Evolutionary conservation across 345 rosid species (phyloP).

Genomic region (Eucalyptus guilfoylei): DNA sequence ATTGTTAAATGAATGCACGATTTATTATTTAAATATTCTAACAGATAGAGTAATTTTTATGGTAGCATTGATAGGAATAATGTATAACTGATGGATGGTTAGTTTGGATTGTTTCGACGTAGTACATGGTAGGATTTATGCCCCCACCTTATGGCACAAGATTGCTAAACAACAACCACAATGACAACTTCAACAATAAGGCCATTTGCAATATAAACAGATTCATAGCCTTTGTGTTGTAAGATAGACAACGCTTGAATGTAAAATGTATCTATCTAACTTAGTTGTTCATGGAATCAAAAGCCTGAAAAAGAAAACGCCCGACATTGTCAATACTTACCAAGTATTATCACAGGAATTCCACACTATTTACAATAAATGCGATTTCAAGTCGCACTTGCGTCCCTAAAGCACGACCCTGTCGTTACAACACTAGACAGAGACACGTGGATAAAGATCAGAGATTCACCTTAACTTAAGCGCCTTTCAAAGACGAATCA

Average conservation of each 20-base stretch:
- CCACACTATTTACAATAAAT: not conserved
- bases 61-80: fast-evolving
- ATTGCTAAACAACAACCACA: too few species aligned
- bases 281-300: not conserved
- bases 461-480: not conserved
- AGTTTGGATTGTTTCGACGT: not conserved
- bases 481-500: not conserved
- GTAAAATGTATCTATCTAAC: not conserved
- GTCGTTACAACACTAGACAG: fast-evolving
- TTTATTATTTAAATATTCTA: too few species aligned
- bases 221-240: not conserved
- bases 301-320: not conserved
- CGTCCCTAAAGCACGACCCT: not conserved
- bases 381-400: fast-evolving
- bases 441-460: not conserved
- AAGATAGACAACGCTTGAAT: not conserved
- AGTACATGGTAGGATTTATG: not conserved
- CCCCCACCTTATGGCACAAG: not conserved
- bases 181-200: not conserved
- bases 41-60: fast-evolving
- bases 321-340: not conserved
- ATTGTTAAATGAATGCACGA: fast-evolving
- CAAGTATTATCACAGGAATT: fast-evolving
- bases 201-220: not conserved
- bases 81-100: fast-evolving